Percentiles rank a stretch among this genome's conserved stretches.
These are phyloP conservation scores for Crotalaria pallida DNA, from an alignment of 306 rosid species.

Conservation along the genomic window DNA sequence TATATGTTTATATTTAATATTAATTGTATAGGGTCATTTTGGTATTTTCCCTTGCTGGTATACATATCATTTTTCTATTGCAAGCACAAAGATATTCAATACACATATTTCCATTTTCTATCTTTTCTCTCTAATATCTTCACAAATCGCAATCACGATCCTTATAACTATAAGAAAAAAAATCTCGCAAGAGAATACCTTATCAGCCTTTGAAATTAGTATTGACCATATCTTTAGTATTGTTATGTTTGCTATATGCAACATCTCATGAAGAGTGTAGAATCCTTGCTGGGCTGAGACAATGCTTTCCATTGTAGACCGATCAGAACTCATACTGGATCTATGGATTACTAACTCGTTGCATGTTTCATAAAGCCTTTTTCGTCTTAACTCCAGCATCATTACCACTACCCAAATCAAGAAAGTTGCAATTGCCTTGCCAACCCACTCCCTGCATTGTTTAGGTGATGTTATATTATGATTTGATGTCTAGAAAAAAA, in stretches of 20 bases:
- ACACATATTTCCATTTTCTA: too few species aligned
- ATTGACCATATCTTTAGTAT: conserved; percentile 75
- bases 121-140: too few species aligned
- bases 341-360: conserved; percentile 57
- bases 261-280: conserved; percentile 53
- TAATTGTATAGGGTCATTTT: too few species aligned
- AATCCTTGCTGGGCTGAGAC: conserved; percentile 82
- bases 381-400: conserved; percentile 57
- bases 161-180: not conserved
- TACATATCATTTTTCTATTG: too few species aligned
- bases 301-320: conserved; percentile 63
- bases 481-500: not conserved
- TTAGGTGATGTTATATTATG: not conserved
- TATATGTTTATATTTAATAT: too few species aligned
- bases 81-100: too few species aligned
- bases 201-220: conserved; percentile 62
- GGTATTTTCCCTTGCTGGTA: too few species aligned
- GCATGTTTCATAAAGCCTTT: conserved; percentile 37
- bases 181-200: conserved; percentile 44
- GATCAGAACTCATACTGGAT: conserved; percentile 41
- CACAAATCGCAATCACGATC: not conserved
- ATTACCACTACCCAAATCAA: conserved; percentile 49
- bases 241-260: conserved; percentile 59
- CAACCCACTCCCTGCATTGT: conserved; percentile 79
- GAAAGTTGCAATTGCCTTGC: conserved; percentile 63